Evolutionary conservation across 177 flowering plant genomes (phyloP).

Genomic region (Vitis hybrid): DNA sequence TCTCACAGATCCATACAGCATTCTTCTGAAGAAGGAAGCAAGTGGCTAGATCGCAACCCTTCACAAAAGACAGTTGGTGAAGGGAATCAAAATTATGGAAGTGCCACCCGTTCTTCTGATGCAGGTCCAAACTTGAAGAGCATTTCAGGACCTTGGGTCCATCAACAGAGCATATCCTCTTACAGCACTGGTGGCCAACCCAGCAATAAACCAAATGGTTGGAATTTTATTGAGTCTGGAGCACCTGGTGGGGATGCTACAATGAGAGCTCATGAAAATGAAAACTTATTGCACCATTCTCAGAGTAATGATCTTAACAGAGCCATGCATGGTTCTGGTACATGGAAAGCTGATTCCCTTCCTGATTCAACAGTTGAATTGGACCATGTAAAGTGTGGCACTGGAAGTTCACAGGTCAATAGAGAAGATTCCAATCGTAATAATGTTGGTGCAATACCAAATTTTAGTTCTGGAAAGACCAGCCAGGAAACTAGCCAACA

Average conservation of each 20-base stretch:
- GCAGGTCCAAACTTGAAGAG: conserved; percentile 22
- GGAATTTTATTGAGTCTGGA: conserved; percentile 26
- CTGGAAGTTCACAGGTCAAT: conserved; percentile 12
- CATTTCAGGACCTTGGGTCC: conserved; percentile 28
- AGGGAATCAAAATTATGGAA: conserved; percentile 26
- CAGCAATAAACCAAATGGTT: conserved; percentile 26
- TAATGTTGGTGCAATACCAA: conserved; percentile 23
- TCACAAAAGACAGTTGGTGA: conserved; percentile 29
- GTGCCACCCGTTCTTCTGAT: conserved; percentile 24
- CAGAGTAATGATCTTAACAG: conserved; percentile 20
- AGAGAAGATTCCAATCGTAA: conserved; percentile 22
- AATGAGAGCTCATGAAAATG: conserved; percentile 20
- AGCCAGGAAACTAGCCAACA: conserved; percentile 26
- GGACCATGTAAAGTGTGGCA: conserved; percentile 24
- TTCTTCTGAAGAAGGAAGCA: conserved; percentile 28
- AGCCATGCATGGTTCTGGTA: conserved; percentile 16
- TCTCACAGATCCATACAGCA: conserved; percentile 31
- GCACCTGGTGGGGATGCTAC: conserved; percentile 18
- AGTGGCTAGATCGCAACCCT: conserved; percentile 27
- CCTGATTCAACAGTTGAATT: conserved; percentile 14
- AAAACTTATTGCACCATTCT: conserved; percentile 22
- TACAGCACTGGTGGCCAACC: conserved; percentile 19
- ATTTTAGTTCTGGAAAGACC: conserved; percentile 20
- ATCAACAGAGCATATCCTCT: conserved; percentile 23
- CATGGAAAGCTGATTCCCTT: conserved; percentile 22